Base-by-base conservation (phyloP, 1,139 yeast genomes). In the Magnusiomyces tetraspermus region DNA sequence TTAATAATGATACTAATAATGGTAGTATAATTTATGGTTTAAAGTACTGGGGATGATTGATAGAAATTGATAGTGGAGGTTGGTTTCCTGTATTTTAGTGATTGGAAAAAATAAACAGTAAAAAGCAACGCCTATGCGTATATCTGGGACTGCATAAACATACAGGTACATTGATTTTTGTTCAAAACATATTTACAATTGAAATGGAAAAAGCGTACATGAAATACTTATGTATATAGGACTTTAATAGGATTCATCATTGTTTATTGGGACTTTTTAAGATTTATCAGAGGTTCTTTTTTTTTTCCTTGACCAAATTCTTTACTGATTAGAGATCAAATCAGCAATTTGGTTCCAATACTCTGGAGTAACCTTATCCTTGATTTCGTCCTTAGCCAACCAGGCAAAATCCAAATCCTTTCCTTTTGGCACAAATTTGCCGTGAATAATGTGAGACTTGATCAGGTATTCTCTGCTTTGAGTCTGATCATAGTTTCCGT, bases 401-500 rank as follows among this genome's bases (percentile, higher is more conserved):
- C 98, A 92, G 63, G 83, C 80, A 70, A 71, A 86, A 48, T 79
- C 83, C 42, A 67, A 61, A 11, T 63, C 62, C 54, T 72, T 62
- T 52, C 47, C 53, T 46, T 52, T 69, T 58, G 76, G 77, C 23
- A 87, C 78, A 65, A 90, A 90, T 57, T 73, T 71, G 47, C 98
- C 98, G n/a, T 95, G 86, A 61, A 92, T 72, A 53, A 92, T 87
- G 66, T 88, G 96, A 46, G 95, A 85, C 69, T 88, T 88, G 64
- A 92, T 81, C 63, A 86, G 74, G 65, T 83, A 92, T 60, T 82
- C 85, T 63, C 77, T 76, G 23, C 59, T 46, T 22, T 46, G 28
- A 21, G 42, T 23, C n/a, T 46, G 42, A 8, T 46, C 42, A 6
- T 11, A 11, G 33, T 36, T 30, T 11, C 23, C 22, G 23, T 17